A percentile compares a stretch with the other conserved stretches of the same genome.
Evolutionary conservation across 2,329 filamentous ascomycete species (phyloP).

Genomic region (Fusarium subglutinans): DNA sequence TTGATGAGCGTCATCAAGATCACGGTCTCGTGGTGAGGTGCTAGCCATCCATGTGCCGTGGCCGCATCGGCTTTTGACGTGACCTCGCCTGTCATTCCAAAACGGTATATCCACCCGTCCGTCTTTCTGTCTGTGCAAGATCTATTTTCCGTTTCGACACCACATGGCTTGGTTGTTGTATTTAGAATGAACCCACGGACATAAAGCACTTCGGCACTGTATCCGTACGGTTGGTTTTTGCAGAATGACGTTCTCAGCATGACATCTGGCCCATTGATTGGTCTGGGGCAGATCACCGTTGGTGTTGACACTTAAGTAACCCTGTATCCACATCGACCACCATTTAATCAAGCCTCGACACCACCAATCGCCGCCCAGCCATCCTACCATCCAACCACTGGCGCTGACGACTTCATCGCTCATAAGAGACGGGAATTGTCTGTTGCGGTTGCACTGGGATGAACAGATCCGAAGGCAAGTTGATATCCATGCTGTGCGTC

Average conservation of each 20-base stretch:
- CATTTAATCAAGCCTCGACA: slow-evolving; percentile 33
- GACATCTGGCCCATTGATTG: slow-evolving; percentile 34
- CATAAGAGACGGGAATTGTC: slow-evolving; percentile 16
- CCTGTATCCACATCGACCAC: slow-evolving; percentile 37
- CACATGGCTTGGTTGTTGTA: slow-evolving; percentile 8
- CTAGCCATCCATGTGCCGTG: slow-evolving; percentile 20
- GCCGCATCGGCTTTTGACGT: slow-evolving; percentile 28
- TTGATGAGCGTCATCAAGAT: slow-evolving; percentile 22
- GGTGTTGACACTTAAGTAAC: slow-evolving; percentile 38
- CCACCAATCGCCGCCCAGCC: slow-evolving; percentile 32
- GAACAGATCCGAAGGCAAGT: slow-evolving; percentile 14
- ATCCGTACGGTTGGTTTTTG: slow-evolving; percentile 9
- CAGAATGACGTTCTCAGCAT: slow-evolving; percentile 41
- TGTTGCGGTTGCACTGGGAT: slow-evolving; percentile 16
- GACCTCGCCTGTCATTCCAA: slow-evolving; percentile 20
- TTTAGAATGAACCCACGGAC: slow-evolving; percentile 23
- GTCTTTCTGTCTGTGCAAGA: slow-evolving; percentile 8
- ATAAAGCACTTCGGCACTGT: slow-evolving; percentile 15
- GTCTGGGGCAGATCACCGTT: slow-evolving; percentile 28
- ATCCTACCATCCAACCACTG: slow-evolving; percentile 29
- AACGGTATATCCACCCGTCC: slow-evolving; percentile 21
- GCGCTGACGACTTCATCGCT: slow-evolving; percentile 24
- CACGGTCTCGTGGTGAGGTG: slow-evolving; percentile 3
- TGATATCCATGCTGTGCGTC: slow-evolving; percentile 6
- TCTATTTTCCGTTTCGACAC: slow-evolving; percentile 14